Percentiles rank a stretch among this genome's conserved stretches.
These are phyloP conservation scores for Cornus kousa DNA, from an alignment of 148 eudicot species.

Conservation along the genomic window DNA sequence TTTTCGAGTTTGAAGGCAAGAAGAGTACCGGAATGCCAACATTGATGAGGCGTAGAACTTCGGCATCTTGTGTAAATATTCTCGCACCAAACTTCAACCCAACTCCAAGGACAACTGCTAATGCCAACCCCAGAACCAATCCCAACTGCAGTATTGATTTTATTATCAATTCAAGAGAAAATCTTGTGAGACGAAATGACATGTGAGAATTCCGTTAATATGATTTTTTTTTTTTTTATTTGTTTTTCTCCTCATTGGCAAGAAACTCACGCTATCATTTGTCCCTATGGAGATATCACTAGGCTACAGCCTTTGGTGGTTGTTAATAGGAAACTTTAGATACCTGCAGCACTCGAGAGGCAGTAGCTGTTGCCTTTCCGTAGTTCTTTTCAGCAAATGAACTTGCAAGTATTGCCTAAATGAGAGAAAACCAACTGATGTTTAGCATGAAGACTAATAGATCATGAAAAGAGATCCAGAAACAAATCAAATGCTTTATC, in stretches of 20 bases:
- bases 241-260: too few relatives aligned
- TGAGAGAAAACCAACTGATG: not conserved
- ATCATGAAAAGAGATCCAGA: not conserved
- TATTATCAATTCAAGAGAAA: not conserved
- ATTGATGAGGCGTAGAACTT: conserved; percentile 55
- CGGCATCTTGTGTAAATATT: conserved; percentile 54
- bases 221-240: not conserved
- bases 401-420: conserved; percentile 62
- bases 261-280: too few relatives aligned
- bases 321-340: not conserved
- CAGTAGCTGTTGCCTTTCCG: conserved; percentile 43
- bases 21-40: conserved; percentile 67
- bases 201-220: not conserved
- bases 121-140: conserved; percentile 49
- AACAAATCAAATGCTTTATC: too few relatives aligned
- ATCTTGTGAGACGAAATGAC: not conserved
- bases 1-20: not conserved
- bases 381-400: conserved; percentile 63
- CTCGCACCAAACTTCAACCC: conserved; percentile 58
- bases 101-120: conserved; percentile 54
- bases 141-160: conserved; percentile 48
- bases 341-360: conserved; percentile 63
- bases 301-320: too few relatives aligned
- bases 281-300: too few relatives aligned
- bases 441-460: not conserved